phyloP scores from a whole-genome alignment of 108 stramenopile genomes.

The Nitzschia palea region DNA sequence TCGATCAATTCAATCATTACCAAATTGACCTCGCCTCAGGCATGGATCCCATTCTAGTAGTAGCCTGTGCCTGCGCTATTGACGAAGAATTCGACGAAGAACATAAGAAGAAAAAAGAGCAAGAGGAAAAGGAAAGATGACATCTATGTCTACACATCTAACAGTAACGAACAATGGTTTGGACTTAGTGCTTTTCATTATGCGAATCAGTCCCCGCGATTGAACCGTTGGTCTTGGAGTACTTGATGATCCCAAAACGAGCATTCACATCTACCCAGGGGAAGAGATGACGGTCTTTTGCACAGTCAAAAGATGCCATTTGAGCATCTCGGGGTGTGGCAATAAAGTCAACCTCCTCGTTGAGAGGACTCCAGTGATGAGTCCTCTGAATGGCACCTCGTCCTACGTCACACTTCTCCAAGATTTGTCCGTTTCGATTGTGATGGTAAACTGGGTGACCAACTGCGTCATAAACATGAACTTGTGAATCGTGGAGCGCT shows the following conservation, averaged over 20 bases:
- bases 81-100: constrained; percentile 87
- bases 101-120: constrained; percentile 50
- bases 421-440: constrained; percentile 75
- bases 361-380: constrained; percentile 87
- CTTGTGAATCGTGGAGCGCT: constrained; percentile 82
- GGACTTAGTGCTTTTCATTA: not conserved
- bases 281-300: constrained; percentile 86
- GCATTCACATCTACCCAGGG: constrained; percentile 88
- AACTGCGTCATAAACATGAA: constrained; percentile 87
- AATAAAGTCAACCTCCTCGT: constrained; percentile 83
- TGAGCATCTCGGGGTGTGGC: constrained; percentile 66
- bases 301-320: constrained; percentile 76
- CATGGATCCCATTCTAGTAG: constrained; percentile 72
- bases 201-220: not conserved
- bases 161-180: not conserved
- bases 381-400: constrained; percentile 59
- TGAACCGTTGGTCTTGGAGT: not conserved
- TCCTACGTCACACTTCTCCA: constrained; percentile 70
- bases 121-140: constrained; percentile 4
- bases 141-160: not conserved
- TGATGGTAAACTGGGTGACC: constrained; percentile 80
- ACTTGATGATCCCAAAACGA: constrained; percentile 80
- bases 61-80: constrained; percentile 79
- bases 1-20: constrained; percentile 80
- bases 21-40: constrained; percentile 71